phyloP scores from a whole-genome alignment of 2,329 filamentous ascomycete genomes.

The Basipetospora chlamydospora region DNA sequence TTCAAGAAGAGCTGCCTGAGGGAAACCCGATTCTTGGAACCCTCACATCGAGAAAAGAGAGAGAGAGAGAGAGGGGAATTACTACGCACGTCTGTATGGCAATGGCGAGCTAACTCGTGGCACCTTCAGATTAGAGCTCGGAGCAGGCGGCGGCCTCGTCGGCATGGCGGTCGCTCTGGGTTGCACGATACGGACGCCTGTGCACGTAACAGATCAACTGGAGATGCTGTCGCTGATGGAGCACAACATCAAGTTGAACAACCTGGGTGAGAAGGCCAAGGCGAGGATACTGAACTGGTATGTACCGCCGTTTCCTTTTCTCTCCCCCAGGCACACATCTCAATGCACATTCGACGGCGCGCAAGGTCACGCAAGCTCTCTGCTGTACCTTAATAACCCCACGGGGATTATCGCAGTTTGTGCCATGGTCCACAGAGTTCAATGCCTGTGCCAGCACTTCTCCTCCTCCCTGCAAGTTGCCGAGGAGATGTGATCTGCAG shows the following conservation, averaged over 20 bases:
- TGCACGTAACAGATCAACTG: slow-evolving; percentile 75
- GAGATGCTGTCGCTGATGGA: slow-evolving; percentile 79
- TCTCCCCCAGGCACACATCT: neutral
- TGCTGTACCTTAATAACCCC: neutral
- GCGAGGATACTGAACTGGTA: slow-evolving; percentile 72
- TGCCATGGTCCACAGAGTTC: neutral
- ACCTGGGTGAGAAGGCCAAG: slow-evolving; percentile 45
- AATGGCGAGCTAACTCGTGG: slow-evolving; percentile 3
- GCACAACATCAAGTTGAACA: slow-evolving; percentile 74
- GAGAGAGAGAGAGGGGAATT: no score
- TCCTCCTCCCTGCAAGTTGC: neutral
- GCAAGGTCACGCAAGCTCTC: neutral
- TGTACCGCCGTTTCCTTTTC: slow-evolving; percentile 16
- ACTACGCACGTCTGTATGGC: slow-evolving; percentile 4
- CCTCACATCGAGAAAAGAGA: no score
- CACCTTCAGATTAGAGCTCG: slow-evolving; percentile 62
- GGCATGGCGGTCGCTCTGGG: slow-evolving; percentile 48
- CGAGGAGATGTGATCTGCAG: neutral
- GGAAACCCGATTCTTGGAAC: no score
- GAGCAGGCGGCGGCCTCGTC: slow-evolving; percentile 81
- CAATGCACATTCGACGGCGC: no score
- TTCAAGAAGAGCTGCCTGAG: no score
- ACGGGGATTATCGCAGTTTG: neutral
- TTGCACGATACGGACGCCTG: slow-evolving; percentile 25
- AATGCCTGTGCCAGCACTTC: neutral